These are phyloP conservation scores for Globisporangium okanoganense DNA, from an alignment of 352 stramenopile genomes.

Conservation along the genomic window DNA sequence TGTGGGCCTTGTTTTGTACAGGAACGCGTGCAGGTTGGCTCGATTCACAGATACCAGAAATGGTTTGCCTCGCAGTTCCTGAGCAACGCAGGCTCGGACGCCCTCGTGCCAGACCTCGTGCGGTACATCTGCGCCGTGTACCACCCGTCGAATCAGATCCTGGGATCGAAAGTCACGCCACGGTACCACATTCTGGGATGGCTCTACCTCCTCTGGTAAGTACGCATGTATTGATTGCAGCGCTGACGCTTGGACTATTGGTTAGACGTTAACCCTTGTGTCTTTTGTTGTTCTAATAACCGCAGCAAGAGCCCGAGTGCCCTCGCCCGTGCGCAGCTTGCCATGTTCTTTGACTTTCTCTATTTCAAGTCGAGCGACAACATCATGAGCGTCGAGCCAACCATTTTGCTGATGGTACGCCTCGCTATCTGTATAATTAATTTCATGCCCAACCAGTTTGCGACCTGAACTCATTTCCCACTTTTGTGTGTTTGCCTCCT, in stretches of 20 bases:
- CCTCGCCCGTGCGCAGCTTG: constrained; percentile 69
- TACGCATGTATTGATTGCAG: neutral
- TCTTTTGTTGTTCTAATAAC: neutral
- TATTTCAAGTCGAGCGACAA: constrained; percentile 81
- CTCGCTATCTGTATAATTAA: neutral
- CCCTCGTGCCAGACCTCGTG: constrained; percentile 76
- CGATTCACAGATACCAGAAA: constrained; percentile 81
- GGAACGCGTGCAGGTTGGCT: constrained; percentile 71
- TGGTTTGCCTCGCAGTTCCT: constrained; percentile 86
- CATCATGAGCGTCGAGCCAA: constrained; percentile 81
- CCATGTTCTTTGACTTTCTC: constrained; percentile 88
- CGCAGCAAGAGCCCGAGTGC: constrained; percentile 66
- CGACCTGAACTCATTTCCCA: neutral
- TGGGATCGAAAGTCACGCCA: constrained; percentile 79
- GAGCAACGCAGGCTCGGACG: constrained; percentile 55
- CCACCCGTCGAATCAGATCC: constrained; percentile 77
- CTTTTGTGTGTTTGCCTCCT: neutral
- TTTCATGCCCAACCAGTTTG: neutral
- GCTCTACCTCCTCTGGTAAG: constrained; percentile 82
- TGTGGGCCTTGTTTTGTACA: constrained; percentile 12
- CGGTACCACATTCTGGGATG: constrained; percentile 85
- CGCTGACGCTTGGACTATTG: neutral
- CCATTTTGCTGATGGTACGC: constrained; percentile 79
- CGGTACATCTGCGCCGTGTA: constrained; percentile 84
- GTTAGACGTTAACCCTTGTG: neutral